Percentiles rank a stretch among this genome's conserved stretches.
phyloP scores from a whole-genome alignment of 805 yeast species.

The Kazachstania martiniae region DNA sequence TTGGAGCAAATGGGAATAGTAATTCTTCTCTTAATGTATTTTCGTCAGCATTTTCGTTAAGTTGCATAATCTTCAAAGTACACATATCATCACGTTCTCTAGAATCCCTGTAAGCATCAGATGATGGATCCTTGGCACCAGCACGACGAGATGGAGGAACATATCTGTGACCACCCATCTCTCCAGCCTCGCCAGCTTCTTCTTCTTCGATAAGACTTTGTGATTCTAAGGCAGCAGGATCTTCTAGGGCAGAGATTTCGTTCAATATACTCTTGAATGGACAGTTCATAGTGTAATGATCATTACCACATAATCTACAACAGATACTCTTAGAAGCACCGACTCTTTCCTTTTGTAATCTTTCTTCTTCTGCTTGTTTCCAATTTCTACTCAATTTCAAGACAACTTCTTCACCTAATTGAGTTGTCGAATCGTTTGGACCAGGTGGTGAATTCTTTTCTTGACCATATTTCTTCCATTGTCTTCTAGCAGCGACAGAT shows the following conservation, averaged over 20 bases:
- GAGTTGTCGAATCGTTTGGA: slow-evolving; percentile 82
- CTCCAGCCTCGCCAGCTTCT: slow-evolving; percentile 19
- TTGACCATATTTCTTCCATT: slow-evolving; percentile 81
- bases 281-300: slow-evolving; percentile 89
- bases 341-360: slow-evolving; percentile 36
- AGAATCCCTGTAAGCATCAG: slow-evolving; percentile 32
- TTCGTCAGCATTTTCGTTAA: slow-evolving; percentile 78
- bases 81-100: slow-evolving; percentile 73
- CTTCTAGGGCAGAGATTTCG: slow-evolving; percentile 34
- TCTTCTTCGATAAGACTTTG: slow-evolving; percentile 26
- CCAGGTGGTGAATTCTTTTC: slow-evolving; percentile 69
- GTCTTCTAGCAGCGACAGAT: slow-evolving; percentile 74
- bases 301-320: slow-evolving; percentile 92
- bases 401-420: slow-evolving; percentile 73
- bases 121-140: slow-evolving; percentile 32
- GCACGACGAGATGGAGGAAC: slow-evolving; percentile 49
- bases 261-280: slow-evolving; percentile 86
- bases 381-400: slow-evolving; percentile 65
- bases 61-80: slow-evolving; percentile 83
- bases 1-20: slow-evolving; percentile 53
- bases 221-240: slow-evolving; percentile 23
- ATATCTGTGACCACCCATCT: slow-evolving; percentile 34
- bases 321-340: slow-evolving; percentile 38
- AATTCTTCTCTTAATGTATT: slow-evolving; percentile 65
- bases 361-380: slow-evolving; percentile 69